phyloP scores from a whole-genome alignment of 78 protist genomes.

The Dictyostelium firmibasis region DNA sequence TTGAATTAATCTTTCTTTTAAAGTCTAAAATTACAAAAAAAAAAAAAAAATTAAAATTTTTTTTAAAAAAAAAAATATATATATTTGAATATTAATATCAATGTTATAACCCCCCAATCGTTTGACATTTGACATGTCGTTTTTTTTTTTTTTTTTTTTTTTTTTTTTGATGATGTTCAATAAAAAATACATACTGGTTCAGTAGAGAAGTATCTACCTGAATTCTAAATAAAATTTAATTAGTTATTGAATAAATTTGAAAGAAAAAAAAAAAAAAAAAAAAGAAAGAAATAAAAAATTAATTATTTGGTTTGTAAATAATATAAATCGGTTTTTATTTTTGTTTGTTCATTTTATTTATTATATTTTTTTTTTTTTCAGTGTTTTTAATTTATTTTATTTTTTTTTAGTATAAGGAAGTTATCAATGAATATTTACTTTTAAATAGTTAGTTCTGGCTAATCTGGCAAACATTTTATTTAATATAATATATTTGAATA shows the following conservation, averaged over 20 bases:
- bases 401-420: neutral
- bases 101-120: neutral
- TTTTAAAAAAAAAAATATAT: neutral
- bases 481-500: neutral
- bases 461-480: conserved; percentile 16
- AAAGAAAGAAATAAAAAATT: neutral
- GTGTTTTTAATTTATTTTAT: neutral
- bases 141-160: neutral
- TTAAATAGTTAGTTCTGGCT: neutral
- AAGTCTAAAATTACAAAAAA: neutral
- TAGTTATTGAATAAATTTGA: neutral
- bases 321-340: neutral
- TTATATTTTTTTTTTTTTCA: neutral
- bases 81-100: neutral
- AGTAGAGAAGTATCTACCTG: conserved; percentile 18
- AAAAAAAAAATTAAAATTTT: neutral
- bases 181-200: conserved; percentile 23
- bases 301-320: neutral
- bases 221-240: neutral
- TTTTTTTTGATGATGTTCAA: neutral
- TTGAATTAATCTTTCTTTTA: conserved; percentile 84
- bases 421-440: neutral
- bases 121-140: neutral
- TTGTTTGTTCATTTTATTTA: neutral
- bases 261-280: neutral